Percentiles rank a stretch among this genome's conserved stretches.
Evolutionary conservation across 1,284 basidiomycete genomes (phyloP).

Genomic region (Chondrostereum purpureum): DNA sequence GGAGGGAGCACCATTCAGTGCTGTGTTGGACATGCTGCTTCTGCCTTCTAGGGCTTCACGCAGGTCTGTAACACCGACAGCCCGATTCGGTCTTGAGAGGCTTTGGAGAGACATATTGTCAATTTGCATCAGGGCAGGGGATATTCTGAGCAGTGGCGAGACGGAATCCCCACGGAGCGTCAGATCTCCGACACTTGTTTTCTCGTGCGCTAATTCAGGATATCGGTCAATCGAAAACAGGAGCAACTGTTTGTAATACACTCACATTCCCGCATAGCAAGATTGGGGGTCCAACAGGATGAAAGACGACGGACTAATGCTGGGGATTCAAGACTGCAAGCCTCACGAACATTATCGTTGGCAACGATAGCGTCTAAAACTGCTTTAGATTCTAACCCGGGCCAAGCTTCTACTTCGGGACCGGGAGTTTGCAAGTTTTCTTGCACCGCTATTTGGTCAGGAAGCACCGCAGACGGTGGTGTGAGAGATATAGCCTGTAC

Average conservation of each 20-base stretch:
- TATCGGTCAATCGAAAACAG: not conserved
- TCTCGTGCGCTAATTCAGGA: conserved; percentile 38
- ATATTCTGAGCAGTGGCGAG: conserved; percentile 69
- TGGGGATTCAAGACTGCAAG: conserved; percentile 56
- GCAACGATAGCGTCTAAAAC: conserved; percentile 49
- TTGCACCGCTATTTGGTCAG: conserved; percentile 28
- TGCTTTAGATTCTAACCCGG: conserved; percentile 46
- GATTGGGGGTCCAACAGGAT: conserved; percentile 65
- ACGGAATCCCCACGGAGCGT: conserved; percentile 55
- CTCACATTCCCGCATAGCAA: conserved; percentile 74
- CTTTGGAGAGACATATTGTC: conserved; percentile 83
- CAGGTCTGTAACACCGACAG: conserved; percentile 80
- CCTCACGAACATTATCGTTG: conserved; percentile 49
- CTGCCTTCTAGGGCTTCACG: conserved; percentile 82
- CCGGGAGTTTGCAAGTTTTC: too few species aligned
- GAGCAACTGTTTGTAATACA: conserved; percentile 11
- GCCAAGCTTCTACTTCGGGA: conserved; percentile 16
- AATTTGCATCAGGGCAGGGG: conserved; percentile 80
- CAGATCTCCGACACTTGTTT: conserved; percentile 49
- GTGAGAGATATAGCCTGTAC: conserved; percentile 32
- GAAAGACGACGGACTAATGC: conserved; percentile 48
- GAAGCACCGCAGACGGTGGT: conserved; percentile 24
- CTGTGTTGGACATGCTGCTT: conserved; percentile 71
- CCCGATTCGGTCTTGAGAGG: conserved; percentile 64
- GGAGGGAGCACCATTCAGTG: conserved; percentile 56